Evolutionary conservation across 805 yeast genomes (phyloP), one percentile per base, ranked within the genome.

Genomic region (Candida golubevii): DNA sequence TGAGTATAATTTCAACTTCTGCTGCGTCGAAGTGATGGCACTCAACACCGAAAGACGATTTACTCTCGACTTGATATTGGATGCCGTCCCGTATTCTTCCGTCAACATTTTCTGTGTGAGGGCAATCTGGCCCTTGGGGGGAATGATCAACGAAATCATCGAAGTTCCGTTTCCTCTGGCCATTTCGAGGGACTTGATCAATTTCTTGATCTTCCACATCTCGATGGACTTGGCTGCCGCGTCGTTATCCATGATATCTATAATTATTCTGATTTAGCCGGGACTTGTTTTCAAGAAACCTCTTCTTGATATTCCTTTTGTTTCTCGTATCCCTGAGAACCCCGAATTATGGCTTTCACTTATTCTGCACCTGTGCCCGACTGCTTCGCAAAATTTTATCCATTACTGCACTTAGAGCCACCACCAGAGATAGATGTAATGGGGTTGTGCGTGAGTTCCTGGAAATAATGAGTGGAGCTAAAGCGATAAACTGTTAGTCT

Each of bases 101-200:
- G 97, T 88, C 68, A 93, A 78, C 90, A 88, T 85, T 70, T 87
- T 90, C 62, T 84, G 89, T 46, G 78, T 79, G 59, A 88, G 78
- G 10, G 98, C 77, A 60, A 93, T 85, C 71, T 93, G 99, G 47
- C 95, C 91, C 65, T 80, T 83, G 58, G 99, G 99, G 35, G 99
- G 97, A 53, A 90, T 88, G 58, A 93, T 87, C 64, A 93, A 76
- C 26, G 97, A 89, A 63, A 93, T 93, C 98, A 93, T 93, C 23
- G 99, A 93, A 38, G 99, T 93, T 69, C 99, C 99, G 66, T 91
- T 93, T 67, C 99, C 99, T 67, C 97, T 81, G 42, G 98, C 98
- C 59, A 72, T 73, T 65, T 93, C 93, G 57, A 93, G 78, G 48
- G 85, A 80, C 69, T 86, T 86, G 77, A 90, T 73, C 68, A 88